Conservation (phyloP, 2,329 filamentous ascomycete genomes). For the Fusarium bactridioides region DNA sequence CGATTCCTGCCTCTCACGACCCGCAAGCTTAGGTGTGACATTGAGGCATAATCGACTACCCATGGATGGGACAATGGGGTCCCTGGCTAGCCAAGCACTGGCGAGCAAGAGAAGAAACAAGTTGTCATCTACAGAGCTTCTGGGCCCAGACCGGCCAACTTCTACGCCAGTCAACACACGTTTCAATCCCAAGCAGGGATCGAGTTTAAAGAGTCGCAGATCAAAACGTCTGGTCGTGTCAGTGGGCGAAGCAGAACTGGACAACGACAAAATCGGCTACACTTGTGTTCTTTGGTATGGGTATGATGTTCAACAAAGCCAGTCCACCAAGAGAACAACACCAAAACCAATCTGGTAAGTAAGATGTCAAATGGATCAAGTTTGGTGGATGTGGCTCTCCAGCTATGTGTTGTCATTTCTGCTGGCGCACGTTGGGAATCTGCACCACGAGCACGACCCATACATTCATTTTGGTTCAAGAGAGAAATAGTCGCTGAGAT, state of each 20-base stretch:
- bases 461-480: slow-evolving; percentile 10
- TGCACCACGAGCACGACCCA: not conserved
- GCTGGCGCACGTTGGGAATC: not conserved
- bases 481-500: slow-evolving; percentile 22
- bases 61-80: slow-evolving; percentile 22
- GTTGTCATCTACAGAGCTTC: slow-evolving; percentile 26
- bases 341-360: slow-evolving; percentile 39
- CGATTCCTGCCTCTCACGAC: slow-evolving; percentile 36
- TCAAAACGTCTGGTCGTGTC: slow-evolving; percentile 24
- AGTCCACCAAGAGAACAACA: slow-evolving; percentile 24
- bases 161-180: slow-evolving; percentile 7
- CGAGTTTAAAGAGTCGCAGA: not conserved
- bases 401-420: slow-evolving; percentile 2
- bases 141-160: slow-evolving; percentile 24
- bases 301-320: slow-evolving; percentile 36
- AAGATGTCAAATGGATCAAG: slow-evolving; percentile 1
- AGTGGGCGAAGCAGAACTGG: slow-evolving; percentile 27
- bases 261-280: slow-evolving; percentile 29
- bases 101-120: slow-evolving; percentile 30
- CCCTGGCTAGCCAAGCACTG: slow-evolving; percentile 24
- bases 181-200: not conserved
- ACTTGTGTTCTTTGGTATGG: slow-evolving; percentile 41
- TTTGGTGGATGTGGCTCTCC: slow-evolving; percentile 6
- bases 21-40: slow-evolving; percentile 25
- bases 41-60: slow-evolving; percentile 28